Conservation (phyloP, 805 yeast species). For the Candida khao-thaluensis region DNA sequence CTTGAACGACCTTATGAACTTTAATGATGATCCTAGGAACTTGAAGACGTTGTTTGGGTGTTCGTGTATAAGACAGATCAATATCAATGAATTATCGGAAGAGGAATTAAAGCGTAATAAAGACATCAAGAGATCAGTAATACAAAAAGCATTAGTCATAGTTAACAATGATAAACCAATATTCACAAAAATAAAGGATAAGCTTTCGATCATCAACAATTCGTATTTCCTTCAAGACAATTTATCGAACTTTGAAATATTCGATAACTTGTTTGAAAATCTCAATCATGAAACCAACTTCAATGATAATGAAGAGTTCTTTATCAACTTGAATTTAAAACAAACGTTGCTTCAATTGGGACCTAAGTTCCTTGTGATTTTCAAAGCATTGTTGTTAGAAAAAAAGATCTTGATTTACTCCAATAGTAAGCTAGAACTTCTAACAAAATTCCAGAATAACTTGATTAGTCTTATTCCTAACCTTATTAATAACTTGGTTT, state of each 20-base stretch:
- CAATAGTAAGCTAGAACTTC: conserved; percentile 66
- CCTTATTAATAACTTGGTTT: conserved; percentile 65
- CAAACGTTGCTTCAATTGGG: conserved; percentile 60
- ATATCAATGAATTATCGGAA: conserved; percentile 53
- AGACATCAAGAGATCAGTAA: conserved; percentile 79
- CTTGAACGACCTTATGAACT: conserved; percentile 32
- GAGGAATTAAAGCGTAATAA: conserved; percentile 47
- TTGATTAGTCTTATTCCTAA: conserved; percentile 82
- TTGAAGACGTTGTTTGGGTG: conserved; percentile 85
- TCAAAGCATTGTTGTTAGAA: conserved; percentile 79
- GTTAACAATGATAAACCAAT: conserved; percentile 78
- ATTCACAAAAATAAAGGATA: conserved; percentile 84
- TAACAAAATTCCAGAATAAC: conserved; percentile 82
- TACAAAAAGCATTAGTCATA: conserved; percentile 88
- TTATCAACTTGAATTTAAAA: conserved; percentile 69
- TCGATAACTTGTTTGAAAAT: conserved; percentile 70
- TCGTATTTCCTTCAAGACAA: conserved; percentile 81
- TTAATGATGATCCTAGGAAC: conserved; percentile 39
- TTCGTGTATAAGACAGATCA: conserved; percentile 85
- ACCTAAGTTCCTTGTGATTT: conserved; percentile 57
- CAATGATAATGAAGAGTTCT: conserved; percentile 38
- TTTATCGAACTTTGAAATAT: conserved; percentile 66
- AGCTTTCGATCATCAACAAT: conserved; percentile 82
- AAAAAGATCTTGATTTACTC: conserved; percentile 74
- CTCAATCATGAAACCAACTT: conserved; percentile 39